These are phyloP conservation scores for Agastache rugosa DNA, from an alignment of 257 asterid species.

Conservation along the genomic window DNA sequence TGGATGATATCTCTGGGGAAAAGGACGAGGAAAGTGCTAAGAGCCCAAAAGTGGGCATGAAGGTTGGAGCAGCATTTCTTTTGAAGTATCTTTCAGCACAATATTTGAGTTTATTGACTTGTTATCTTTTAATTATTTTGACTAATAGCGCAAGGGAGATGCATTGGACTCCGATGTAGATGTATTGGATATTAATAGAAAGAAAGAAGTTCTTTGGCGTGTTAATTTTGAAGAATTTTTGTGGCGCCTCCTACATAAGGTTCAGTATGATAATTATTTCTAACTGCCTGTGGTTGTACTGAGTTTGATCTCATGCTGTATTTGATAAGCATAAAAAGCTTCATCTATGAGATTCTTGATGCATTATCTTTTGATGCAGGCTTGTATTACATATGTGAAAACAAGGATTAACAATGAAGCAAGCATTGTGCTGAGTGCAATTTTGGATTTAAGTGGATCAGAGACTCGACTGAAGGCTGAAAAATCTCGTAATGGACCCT, in stretches of 20 bases:
- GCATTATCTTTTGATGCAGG: conserved; percentile 43
- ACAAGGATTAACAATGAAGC: conserved; percentile 61
- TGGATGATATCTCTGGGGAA: conserved; percentile 49
- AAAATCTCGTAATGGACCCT: conserved; percentile 57
- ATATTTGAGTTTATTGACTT: conserved; percentile 37
- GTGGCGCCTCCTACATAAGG: conserved; percentile 74
- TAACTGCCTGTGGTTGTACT: conserved; percentile 14
- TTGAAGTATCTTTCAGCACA: conserved; percentile 13
- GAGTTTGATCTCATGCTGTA: conserved; percentile 3
- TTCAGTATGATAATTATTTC: conserved; percentile 37
- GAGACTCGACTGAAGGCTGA: conserved; percentile 54
- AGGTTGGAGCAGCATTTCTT: conserved; percentile 59
- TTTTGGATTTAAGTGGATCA: conserved; percentile 60
- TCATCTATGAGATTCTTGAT: conserved; percentile 22
- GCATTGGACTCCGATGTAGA: conserved; percentile 52
- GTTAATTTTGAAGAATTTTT: conserved; percentile 85
- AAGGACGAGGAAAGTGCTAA: conserved; percentile 43
- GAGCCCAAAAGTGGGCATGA: conserved; percentile 47
- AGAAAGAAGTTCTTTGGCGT: conserved; percentile 88
- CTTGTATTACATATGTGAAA: conserved; percentile 70
- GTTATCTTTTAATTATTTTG: conserved; percentile 4
- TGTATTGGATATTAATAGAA: conserved; percentile 39
- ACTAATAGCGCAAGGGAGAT: conserved; percentile 70
- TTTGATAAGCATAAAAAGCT: conserved; percentile 21
- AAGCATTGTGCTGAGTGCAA: conserved; percentile 73